Evolutionary conservation across 305 asterid species (phyloP), one percentile per base, ranked within the genome.

Genomic region (Rubia tinctorum): DNA sequence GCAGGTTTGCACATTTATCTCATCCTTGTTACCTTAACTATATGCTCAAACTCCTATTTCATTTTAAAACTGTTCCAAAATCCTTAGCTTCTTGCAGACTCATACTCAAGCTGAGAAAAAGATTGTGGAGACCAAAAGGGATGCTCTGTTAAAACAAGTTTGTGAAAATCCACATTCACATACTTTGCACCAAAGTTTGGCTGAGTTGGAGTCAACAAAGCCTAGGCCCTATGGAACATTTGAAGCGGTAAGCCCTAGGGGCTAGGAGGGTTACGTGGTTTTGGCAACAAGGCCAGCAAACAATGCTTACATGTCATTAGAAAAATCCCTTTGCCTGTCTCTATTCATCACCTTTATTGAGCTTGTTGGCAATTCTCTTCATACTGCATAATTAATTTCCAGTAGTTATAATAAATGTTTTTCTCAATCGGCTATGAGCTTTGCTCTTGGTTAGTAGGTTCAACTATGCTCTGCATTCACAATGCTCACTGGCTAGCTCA

Each of bases 41-140:
- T 42, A 15, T 37, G 20, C 17, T 15, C 15, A 8, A 34, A 17
- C 25, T 27, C 39, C 58, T 9, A 51, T 51, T 22, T 15, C 3
- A 37, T 6, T 37, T 37, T 37, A 37, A 4, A 37, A 5, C 7
- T 37, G 40, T 37, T 64, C 39, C 47, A 63, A 63, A 37, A 30
- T 20, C 25, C 20, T 47, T 66, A 51, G 17, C 45, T 66, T 27
- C n/a, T 44, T 22, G 72, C 84, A 93, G 96, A 93, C 98, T 55
- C 95, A 91, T 74, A 91, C 98, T 64, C 98, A 93, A 88, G 98
- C 96, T 8, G 95, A 88, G 82, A 85, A 79, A 71, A 93, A 93
- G 81, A 84, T 91, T 34, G 27, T 82, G 74, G 98, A 91, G 90
- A 88, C 92, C 62, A 91, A 81, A 76, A 89, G 77, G 86, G 92